These are phyloP conservation scores for Lentinus tigrinus DNA, from an alignment of 768 basidiomycete genomes.

Conservation along the genomic window DNA sequence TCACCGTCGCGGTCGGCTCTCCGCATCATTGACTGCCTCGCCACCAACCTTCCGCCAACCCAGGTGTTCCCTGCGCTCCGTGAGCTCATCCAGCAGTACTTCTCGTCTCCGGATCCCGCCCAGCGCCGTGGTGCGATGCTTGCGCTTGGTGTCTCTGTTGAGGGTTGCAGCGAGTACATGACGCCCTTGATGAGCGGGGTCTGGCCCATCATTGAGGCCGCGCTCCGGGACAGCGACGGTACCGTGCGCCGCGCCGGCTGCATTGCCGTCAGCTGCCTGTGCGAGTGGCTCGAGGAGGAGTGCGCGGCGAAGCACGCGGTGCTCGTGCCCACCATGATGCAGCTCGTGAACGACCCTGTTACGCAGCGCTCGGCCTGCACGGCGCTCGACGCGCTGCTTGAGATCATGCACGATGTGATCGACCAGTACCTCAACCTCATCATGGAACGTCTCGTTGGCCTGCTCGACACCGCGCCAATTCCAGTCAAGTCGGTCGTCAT, in stretches of 20 bases:
- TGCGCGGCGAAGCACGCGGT: conserved; percentile 78
- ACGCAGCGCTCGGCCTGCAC: conserved; percentile 96
- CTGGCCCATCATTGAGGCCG: conserved; percentile 92
- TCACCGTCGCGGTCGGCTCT: conserved; percentile 91
- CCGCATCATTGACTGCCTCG: conserved; percentile 89
- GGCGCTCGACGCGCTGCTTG: conserved; percentile 93
- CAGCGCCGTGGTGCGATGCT: conserved; percentile 91
- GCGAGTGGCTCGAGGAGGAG: conserved; percentile 96
- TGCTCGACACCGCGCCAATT: conserved; percentile 85
- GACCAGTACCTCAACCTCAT: conserved; percentile 89
- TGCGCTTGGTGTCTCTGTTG: conserved; percentile 92
- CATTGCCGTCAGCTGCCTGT: conserved; percentile 91
- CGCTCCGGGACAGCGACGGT: conserved; percentile 80
- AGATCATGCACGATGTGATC: conserved; percentile 88
- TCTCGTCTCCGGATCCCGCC: conserved; percentile 73
- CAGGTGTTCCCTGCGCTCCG: conserved; percentile 96
- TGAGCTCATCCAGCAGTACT: conserved; percentile 78
- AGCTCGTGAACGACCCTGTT: conserved; percentile 78
- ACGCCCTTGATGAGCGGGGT: conserved; percentile 87
- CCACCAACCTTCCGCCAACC: conserved; percentile 87
- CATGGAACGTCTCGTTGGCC: conserved; percentile 88
- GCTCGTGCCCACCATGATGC: conserved; percentile 93
- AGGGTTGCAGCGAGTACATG: conserved; percentile 98
- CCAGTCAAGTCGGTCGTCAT: conserved; percentile 92
- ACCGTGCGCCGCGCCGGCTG: conserved; percentile 95